Conservation (phyloP, 2,329 filamentous ascomycete genomes). For the Bipolaris zeicola region DNA sequence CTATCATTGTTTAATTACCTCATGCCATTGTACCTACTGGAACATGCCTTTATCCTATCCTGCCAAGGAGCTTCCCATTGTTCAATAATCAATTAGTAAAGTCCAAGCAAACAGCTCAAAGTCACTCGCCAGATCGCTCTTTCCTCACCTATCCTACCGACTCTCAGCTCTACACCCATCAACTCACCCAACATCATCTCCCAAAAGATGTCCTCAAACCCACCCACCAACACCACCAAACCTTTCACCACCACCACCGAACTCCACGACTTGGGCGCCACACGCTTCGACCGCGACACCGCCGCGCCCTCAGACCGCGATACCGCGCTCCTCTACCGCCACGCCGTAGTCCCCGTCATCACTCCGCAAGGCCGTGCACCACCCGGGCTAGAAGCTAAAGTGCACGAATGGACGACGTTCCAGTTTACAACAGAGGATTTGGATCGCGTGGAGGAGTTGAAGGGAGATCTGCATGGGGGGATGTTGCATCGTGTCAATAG, state of each 20-base stretch:
- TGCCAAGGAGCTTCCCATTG: too few relatives aligned
- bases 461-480: conserved; percentile 44
- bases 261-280: conserved; percentile 36
- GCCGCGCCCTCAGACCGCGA: conserved; percentile 40
- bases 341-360: conserved; percentile 15
- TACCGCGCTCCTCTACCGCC: conserved; percentile 18
- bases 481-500: conserved; percentile 43
- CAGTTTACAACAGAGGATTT: conserved; percentile 34
- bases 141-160: too few relatives aligned
- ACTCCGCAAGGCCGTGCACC: conserved; percentile 31
- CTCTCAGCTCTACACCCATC: too few relatives aligned
- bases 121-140: too few relatives aligned
- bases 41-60: too few relatives aligned
- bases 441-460: conserved; percentile 35
- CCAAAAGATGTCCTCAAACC: too few relatives aligned
- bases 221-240: not conserved
- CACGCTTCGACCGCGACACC: conserved; percentile 39
- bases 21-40: too few relatives aligned
- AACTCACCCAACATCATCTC: too few relatives aligned
- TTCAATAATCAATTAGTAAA: too few relatives aligned
- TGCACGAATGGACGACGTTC: conserved; percentile 40
- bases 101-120: too few relatives aligned
- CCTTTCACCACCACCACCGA: conserved; percentile 17
- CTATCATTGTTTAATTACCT: too few relatives aligned
- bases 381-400: conserved; percentile 31